These are phyloP conservation scores for Malus sylvestris DNA, from an alignment of 306 rosid genomes.

Conservation along the genomic window DNA sequence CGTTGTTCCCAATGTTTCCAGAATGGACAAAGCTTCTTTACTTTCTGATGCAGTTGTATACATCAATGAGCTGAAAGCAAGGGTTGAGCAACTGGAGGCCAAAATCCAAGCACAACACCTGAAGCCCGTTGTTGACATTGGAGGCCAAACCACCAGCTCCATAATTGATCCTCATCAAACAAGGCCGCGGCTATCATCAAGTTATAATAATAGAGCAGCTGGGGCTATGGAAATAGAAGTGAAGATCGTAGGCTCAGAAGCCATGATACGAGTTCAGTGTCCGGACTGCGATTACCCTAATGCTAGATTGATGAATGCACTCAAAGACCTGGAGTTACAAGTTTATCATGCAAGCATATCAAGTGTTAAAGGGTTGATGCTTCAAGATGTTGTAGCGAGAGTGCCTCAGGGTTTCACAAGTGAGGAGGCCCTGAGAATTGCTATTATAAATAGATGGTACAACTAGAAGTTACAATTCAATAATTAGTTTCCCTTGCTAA, in stretches of 20 bases:
- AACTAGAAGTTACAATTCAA: not conserved
- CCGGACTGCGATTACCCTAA: conserved; percentile 40
- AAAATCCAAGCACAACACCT: not conserved
- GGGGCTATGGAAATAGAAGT: conserved; percentile 35
- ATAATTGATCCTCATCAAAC: not conserved
- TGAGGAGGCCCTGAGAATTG: conserved; percentile 32
- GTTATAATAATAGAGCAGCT: not conserved
- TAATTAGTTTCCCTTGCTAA: not conserved
- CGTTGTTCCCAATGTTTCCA: conserved; percentile 59
- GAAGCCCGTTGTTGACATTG: not conserved
- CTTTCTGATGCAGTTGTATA: conserved; percentile 48
- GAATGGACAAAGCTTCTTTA: conserved; percentile 69
- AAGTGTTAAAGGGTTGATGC: conserved; percentile 45
- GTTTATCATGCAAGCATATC: conserved; percentile 49
- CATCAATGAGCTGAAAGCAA: conserved; percentile 47
- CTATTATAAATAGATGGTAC: conserved; percentile 23
- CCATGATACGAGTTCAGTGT: conserved; percentile 49
- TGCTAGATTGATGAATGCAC: conserved; percentile 47
- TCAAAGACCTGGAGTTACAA: conserved; percentile 40
- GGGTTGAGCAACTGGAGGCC: conserved; percentile 20
- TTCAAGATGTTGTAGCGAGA: conserved; percentile 57
- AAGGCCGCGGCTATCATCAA: not conserved
- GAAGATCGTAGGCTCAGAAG: conserved; percentile 41
- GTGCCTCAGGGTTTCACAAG: conserved; percentile 29
- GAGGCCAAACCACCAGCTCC: not conserved